Evolutionary conservation across 345 rosid genomes (phyloP).

Genomic region (Rhodamnia argentea): DNA sequence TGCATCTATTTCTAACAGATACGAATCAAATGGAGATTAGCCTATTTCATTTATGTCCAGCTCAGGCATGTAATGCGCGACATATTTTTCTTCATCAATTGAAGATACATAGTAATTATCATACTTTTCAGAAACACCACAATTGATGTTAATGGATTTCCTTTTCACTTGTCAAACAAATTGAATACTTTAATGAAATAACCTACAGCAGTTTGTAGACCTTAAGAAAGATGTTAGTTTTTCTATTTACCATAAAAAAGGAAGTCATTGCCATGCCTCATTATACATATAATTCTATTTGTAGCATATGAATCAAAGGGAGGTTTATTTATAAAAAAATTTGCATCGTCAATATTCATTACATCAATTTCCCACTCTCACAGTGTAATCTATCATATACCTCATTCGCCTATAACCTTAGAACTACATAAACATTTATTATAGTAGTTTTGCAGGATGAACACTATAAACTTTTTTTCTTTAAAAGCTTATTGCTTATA

Average conservation of each 20-base stretch:
- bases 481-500: background rate
- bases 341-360: background rate
- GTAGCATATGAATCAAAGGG: background rate
- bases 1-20: background rate
- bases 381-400: background rate
- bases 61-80: background rate
- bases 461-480: background rate
- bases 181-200: background rate
- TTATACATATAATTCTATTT: background rate
- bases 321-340: background rate
- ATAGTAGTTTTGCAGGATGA: background rate
- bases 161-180: background rate
- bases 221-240: background rate
- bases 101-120: too few species aligned
- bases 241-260: background rate
- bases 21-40: background rate
- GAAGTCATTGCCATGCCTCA: background rate
- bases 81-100: background rate
- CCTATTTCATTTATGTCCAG: background rate
- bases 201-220: background rate
- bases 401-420: background rate
- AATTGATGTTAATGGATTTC: background rate
- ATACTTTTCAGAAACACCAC: background rate
- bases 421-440: background rate
- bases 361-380: background rate